Conservation (phyloP, 805 yeast genomes). For the Candida gorgasii region DNA sequence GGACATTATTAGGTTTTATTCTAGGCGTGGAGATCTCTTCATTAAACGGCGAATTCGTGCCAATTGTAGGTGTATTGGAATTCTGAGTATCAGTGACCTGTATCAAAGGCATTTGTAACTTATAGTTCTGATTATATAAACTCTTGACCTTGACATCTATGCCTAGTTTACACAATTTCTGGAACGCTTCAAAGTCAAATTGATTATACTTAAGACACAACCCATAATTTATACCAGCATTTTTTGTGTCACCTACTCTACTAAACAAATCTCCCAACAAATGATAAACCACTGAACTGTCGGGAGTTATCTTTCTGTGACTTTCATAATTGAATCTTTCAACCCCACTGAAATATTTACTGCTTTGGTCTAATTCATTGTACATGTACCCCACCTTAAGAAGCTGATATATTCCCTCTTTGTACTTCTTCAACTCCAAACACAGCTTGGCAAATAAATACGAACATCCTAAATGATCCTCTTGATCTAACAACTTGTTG, state of each 20-base stretch:
- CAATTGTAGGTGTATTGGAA: not conserved
- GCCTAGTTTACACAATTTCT: conserved; percentile 70
- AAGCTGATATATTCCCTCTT: conserved; percentile 60
- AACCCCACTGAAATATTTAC: conserved; percentile 20
- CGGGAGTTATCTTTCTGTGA: conserved; percentile 51
- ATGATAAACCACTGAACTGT: conserved; percentile 65
- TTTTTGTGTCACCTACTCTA: conserved; percentile 58
- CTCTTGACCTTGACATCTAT: conserved; percentile 64
- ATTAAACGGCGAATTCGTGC: conserved; percentile 7
- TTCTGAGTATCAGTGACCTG: not conserved
- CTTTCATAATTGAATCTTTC: conserved; percentile 38
- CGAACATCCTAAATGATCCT: conserved; percentile 68
- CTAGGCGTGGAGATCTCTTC: conserved; percentile 29
- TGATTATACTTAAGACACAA: conserved; percentile 75
- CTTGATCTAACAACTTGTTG: conserved; percentile 35
- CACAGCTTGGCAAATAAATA: conserved; percentile 74
- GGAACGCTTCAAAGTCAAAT: conserved; percentile 83
- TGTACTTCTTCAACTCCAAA: conserved; percentile 50
- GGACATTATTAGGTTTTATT: conserved; percentile 25
- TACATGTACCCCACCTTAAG: conserved; percentile 30
- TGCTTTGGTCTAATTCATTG: conserved; percentile 21
- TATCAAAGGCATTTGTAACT: conserved; percentile 1
- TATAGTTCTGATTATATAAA: conserved; percentile 21
- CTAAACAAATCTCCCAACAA: conserved; percentile 69
- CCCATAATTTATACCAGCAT: conserved; percentile 66